Base-by-base conservation (phyloP, 148 eudicot genomes). In the Vaccinium darrowii region DNA sequence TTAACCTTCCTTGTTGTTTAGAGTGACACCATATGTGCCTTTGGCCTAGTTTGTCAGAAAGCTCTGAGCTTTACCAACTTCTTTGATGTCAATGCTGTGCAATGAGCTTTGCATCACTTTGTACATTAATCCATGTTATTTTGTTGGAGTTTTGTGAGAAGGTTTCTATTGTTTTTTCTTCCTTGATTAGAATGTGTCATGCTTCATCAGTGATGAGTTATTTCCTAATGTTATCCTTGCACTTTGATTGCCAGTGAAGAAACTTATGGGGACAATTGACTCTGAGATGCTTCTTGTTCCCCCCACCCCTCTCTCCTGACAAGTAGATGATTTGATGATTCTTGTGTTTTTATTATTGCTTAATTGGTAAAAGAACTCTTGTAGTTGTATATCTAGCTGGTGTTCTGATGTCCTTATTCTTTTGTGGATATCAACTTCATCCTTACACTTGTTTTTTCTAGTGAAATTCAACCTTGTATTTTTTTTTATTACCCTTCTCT, bases 231-330 rank as follows among this genome's bases (percentile, higher is more conserved):
- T 88, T 88, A 88, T 86, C 90, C 90, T 88, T 88, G 90, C 90
- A 88, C 90, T 88, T 83, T 86, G 90, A 88, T 85, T 83, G 78
- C 25, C 0, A 74, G 75, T 88, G 90, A 88, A 88, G 90, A 88
- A 83, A 88, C 65, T 50, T 21, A 83, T 74, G 85, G 85, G 80
- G 79, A 83, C 18, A 10, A 19, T 54, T 74, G 50, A 73, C 36
- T 83, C 85, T 83, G 85, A 83, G 85, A 56, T 83, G 80, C 85
- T 83, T 36, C 2, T 27, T 50, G 13, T 62, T 3, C 3, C 49
- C 39, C 39, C 25, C 74, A 5, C 39, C 25, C 10, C 1, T 36
- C 50, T 7, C 12, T 16, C 77, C 21, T n/a, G 7, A 16, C 50
- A 18, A 33, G 36, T 15, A 15, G 49, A 72, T 72, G 21, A 30